Base-by-base conservation (phyloP, 805 yeast genomes). In the Tetrapisispora nanseiensis region DNA sequence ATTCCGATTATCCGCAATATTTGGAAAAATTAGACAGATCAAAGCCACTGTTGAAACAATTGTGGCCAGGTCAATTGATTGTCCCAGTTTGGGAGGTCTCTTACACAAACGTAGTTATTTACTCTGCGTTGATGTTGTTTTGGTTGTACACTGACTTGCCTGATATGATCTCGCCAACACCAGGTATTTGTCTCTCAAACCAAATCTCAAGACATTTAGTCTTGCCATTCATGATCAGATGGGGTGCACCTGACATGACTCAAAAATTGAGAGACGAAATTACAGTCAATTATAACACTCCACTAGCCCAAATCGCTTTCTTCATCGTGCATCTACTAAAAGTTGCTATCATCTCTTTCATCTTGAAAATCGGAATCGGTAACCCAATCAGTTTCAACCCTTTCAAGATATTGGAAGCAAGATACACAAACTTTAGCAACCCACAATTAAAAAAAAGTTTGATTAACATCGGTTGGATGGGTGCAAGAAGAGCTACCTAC, bases 81-180 rank as follows among this genome's bases (percentile, higher is more conserved):
- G 80, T 62, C 6, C 67, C 67, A 12, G 41, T 51, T 31, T 62
- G 65, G 65, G 56, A 55, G 20, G 42, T 44, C 11, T 50, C 51
- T n/a, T 43, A 39, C 13, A 41, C 36, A 2, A 46, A 44, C 20
- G 45, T 57, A 12, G 20, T 39, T 15, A 37, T 44, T 4, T 58
- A 51, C 31, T 40, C 44, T 3, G 23, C 37, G 1, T 40, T 62
- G 3, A 64, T 85, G 52, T 40, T 73, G 9, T 63, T 66, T 15
- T 92, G 98, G 97, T 72, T 92, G 45, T 92, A 89, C 62, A 80
- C 95, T 1, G 97, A 92, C 66, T 71, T 92, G 59, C 98, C 98
- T 2, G 95, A 86, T 56, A 74, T 70, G 52, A 68, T 86, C 41
- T 76, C 89, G 28, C 97, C 97, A 37, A 90, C 97, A 4, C 97